Conservation (phyloP, 495 filamentous ascomycete genomes). For the Aspergillus carlsbadensis region DNA sequence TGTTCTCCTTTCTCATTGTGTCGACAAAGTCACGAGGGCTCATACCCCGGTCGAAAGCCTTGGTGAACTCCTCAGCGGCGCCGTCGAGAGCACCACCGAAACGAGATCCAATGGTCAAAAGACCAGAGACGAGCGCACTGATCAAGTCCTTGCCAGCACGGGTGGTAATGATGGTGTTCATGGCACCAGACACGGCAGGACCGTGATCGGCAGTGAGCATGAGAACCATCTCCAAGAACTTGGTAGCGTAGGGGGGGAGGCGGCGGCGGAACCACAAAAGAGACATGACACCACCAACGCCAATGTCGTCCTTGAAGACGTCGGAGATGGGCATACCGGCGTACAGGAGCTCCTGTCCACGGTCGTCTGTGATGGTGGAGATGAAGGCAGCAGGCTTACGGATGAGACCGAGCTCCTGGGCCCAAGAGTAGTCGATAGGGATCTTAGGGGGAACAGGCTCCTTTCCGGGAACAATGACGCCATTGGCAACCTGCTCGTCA, state of each 20-base stretch:
- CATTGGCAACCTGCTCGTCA: conserved; percentile 76
- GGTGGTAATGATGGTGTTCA: conserved; percentile 99
- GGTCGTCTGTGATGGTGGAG: conserved; percentile 98
- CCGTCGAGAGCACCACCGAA: conserved; percentile 99
- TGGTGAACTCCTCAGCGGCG: conserved; percentile 97
- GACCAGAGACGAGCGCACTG: conserved; percentile 89
- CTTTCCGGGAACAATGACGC: conserved; percentile 76
- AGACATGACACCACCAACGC: conserved; percentile 99
- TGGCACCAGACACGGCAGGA: conserved; percentile 96
- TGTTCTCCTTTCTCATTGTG: conserved; percentile 98
- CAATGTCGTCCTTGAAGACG: conserved; percentile 98
- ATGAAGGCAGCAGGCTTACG: conserved; percentile 99
- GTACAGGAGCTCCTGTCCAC: conserved; percentile 98
- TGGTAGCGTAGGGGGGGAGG: conserved; percentile 91
- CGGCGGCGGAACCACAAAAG: conserved; percentile 99
- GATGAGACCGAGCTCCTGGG: conserved; percentile 97
- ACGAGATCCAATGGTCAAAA: conserved; percentile 95
- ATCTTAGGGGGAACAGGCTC: conserved; percentile 98
- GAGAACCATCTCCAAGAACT: conserved; percentile 99
- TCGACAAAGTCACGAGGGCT: conserved; percentile 99
- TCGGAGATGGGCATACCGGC: conserved; percentile 99
- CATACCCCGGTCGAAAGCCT: conserved; percentile 95
- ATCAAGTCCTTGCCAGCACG: conserved; percentile 98
- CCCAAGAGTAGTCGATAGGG: conserved; percentile 99
- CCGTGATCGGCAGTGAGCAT: conserved; percentile 99